A percentile compares a stretch with the other conserved stretches of the same genome.
Evolutionary conservation across 2,329 filamentous ascomycete genomes (phyloP).

Genomic region (Ceratocystis papillata): DNA sequence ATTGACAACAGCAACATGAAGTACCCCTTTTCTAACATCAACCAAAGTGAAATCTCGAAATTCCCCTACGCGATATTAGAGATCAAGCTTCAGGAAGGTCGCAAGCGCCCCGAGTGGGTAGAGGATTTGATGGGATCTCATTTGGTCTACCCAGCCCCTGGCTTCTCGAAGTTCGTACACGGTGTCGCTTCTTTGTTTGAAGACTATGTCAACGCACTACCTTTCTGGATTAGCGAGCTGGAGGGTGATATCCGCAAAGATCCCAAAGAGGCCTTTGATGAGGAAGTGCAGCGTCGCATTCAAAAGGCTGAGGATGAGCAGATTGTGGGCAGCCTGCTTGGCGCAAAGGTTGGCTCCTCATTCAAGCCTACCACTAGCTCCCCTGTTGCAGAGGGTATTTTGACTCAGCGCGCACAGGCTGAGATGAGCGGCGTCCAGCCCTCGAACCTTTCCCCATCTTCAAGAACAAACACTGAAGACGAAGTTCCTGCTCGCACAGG

Average conservation of each 20-base stretch:
- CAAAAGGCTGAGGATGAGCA: slow-evolving; percentile 77
- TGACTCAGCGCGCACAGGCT: slow-evolving; percentile 32
- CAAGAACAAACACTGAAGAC: slow-evolving; percentile 32
- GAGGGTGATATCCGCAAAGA: slow-evolving; percentile 91
- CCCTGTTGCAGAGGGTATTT: slow-evolving; percentile 54
- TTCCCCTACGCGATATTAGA: slow-evolving; percentile 89
- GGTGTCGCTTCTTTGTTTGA: slow-evolving; percentile 87
- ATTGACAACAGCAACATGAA: slow-evolving; percentile 74
- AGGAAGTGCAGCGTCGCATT: slow-evolving; percentile 75
- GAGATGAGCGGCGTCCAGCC: slow-evolving; percentile 28
- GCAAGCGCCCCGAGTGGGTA: slow-evolving; percentile 73
- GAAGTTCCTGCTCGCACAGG: slow-evolving; percentile 28
- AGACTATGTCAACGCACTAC: slow-evolving; percentile 88
- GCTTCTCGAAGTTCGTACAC: slow-evolving; percentile 95
- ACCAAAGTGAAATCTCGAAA: slow-evolving; percentile 78
- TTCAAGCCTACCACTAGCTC: slow-evolving; percentile 55
- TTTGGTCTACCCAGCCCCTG: slow-evolving; percentile 75
- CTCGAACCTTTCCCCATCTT: slow-evolving; percentile 19
- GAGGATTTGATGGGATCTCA: slow-evolving; percentile 87
- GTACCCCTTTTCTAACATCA: slow-evolving; percentile 77
- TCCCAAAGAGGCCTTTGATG: slow-evolving; percentile 78
- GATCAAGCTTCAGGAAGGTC: slow-evolving; percentile 71
- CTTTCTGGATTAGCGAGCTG: slow-evolving; percentile 88
- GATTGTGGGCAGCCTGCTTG: slow-evolving; percentile 79
- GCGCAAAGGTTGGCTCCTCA: slow-evolving; percentile 41